Evolutionary conservation across 805 yeast species (phyloP), one percentile per base, ranked within the genome.

Genomic region (Suhomyces sp.): DNA sequence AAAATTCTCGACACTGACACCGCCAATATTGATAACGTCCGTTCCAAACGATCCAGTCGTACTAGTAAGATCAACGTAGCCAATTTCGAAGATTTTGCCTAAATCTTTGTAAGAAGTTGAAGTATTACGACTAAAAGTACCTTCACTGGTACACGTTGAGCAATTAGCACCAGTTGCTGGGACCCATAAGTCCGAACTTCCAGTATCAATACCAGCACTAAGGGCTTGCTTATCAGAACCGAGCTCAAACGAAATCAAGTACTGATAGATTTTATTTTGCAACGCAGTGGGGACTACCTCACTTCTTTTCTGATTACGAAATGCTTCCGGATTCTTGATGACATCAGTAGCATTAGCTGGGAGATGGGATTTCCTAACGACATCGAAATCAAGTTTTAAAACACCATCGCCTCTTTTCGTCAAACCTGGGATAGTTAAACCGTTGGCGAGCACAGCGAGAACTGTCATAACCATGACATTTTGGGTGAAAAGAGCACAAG

Each of bases 141-240:
- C 40, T 17, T 4, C 2, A 27, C 44, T 40, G 13, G 7, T 43
- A 6, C 45, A 43, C 4, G 25, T 3, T 2, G 25, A 2, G 9
- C 43, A 40, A 13, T 8, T 2, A 13, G 27, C n/a, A 10, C 15
- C 24, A 7, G 25, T 3, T 19, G 24, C 9, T 31, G 47, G 47
- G 10, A 54, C 46, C 57, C 57, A 56, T 6, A 51, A 48, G 33
- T 53, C 54, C 24, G 57, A 51, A 31, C 51, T 47, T 7, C 59
- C 59, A 10, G 55, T 56, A 43, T 57, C 61, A 13, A 57, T 35
- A 44, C 50, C 52, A 21, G 56, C 56, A 7, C 46, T 24, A 10
- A 54, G 22, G n/a, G 21, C 20, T 21, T 52, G 54, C 24, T 44
- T 43, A 44, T 52, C 22, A 24, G 53, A 48, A 25, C 59, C 60